These are phyloP conservation scores for Solanum hybrid DNA, from an alignment of 305 asterid species.

Conservation along the genomic window DNA sequence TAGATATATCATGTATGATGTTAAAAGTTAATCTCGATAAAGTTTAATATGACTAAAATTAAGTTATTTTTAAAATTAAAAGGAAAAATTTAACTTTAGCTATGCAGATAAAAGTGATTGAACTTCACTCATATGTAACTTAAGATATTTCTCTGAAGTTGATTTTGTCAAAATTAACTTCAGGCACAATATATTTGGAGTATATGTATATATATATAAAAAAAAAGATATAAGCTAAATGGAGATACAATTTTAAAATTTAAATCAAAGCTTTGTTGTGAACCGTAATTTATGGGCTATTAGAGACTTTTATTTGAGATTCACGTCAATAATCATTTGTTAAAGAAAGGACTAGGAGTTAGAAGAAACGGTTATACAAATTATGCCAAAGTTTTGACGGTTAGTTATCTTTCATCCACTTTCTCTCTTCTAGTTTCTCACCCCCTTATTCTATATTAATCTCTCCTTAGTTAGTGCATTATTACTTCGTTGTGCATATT, in stretches of 20 bases:
- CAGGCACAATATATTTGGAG: not conserved
- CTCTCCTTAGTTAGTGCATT: too few relatives aligned
- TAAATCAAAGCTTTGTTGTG: too few relatives aligned
- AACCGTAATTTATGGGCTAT: too few relatives aligned
- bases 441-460: too few relatives aligned
- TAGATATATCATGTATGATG: not conserved
- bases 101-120: not conserved
- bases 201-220: not conserved
- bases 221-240: too few relatives aligned
- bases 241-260: not conserved
- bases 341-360: too few relatives aligned
- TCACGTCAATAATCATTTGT: too few relatives aligned
- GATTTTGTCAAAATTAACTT: not conserved
- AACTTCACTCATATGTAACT: not conserved
- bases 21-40: not conserved
- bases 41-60: not conserved
- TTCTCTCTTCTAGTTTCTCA: too few relatives aligned
- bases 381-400: too few relatives aligned
- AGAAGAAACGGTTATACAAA: too few relatives aligned
- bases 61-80: not conserved
- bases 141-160: not conserved
- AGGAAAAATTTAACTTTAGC: too few relatives aligned
- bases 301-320: not conserved
- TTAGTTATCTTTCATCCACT: not conserved
- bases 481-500: too few relatives aligned